A percentile compares a stretch with the other conserved stretches of the same genome.
phyloP scores from a whole-genome alignment of 306 rosid species.

The Vigna unguiculata region DNA sequence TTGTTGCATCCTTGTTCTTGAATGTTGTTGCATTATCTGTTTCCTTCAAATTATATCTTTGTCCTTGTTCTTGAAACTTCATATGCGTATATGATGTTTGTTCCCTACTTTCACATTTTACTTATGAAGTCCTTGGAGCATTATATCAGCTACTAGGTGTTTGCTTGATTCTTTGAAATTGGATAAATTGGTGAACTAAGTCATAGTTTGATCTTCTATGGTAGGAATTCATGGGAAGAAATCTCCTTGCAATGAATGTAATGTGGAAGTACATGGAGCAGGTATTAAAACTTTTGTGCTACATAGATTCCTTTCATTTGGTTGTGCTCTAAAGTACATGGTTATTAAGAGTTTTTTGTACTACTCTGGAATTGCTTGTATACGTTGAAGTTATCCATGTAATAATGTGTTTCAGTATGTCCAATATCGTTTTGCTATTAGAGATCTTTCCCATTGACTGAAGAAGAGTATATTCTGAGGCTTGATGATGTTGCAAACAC shows the following conservation, averaged over 20 bases:
- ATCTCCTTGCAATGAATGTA: constrained; percentile 93
- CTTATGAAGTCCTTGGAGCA: neutral
- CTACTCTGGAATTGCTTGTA: constrained; percentile 12
- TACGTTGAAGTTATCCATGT: constrained; percentile 25
- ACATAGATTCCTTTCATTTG: constrained; percentile 32
- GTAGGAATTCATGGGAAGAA: constrained; percentile 97
- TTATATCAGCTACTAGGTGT: neutral
- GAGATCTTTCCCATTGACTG: constrained; percentile 96
- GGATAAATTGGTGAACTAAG: constrained; percentile 17
- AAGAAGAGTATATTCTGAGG: constrained; percentile 95
- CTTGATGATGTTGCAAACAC: constrained; percentile 92
- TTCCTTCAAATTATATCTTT: neutral
- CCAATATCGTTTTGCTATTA: constrained; percentile 40
- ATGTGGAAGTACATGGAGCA: constrained; percentile 99
- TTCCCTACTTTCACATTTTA: neutral
- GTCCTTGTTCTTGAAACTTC: constrained; percentile 2
- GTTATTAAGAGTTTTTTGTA: neutral
- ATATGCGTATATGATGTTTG: constrained; percentile 1
- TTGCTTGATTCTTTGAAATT: constrained; percentile 22
- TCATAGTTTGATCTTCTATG: constrained; percentile 21
- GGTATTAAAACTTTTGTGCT: constrained; percentile 56
- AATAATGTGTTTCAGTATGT: constrained; percentile 20
- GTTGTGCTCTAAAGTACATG: constrained; percentile 6
- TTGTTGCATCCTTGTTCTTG: constrained; percentile 1
- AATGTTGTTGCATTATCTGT: constrained; percentile 5